phyloP scores from a whole-genome alignment of 2,329 filamentous ascomycete species.

The Didymellaceae sp. region DNA sequence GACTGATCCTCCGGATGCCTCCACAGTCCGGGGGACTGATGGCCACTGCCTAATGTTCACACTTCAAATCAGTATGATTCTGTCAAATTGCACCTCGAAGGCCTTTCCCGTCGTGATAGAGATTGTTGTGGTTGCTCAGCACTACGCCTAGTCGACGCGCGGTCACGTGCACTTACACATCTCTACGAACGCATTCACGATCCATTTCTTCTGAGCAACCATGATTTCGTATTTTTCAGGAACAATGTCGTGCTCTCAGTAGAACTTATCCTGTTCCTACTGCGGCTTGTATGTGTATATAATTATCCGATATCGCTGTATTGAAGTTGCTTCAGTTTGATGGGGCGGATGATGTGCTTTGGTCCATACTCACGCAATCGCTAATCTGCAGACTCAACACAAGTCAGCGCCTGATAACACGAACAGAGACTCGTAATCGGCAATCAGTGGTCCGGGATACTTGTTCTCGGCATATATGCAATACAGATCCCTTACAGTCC shows the following conservation, averaged over 20 bases:
- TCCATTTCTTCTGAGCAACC: slow-evolving; percentile 44
- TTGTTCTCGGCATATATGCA: slow-evolving; percentile 6
- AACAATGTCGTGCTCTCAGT: slow-evolving; percentile 27
- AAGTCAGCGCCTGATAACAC: slow-evolving; percentile 12
- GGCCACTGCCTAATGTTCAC: slow-evolving; percentile 32
- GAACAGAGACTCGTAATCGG: slow-evolving; percentile 5
- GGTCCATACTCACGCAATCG: slow-evolving; percentile 37
- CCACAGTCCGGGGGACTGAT: slow-evolving; percentile 64
- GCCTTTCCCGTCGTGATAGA: no score
- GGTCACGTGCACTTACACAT: slow-evolving; percentile 45
- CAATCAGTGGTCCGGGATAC: no score
- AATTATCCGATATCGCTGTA: slow-evolving; percentile 30
- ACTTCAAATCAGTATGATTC: not conserved
- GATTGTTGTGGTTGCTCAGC: not conserved
- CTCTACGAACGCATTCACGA: slow-evolving; percentile 54
- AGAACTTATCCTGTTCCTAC: not conserved
- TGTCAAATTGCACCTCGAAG: no score
- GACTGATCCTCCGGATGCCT: slow-evolving; percentile 70
- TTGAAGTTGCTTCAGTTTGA: slow-evolving; percentile 15
- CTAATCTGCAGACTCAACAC: slow-evolving; percentile 22
- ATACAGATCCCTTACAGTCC: slow-evolving; percentile 12
- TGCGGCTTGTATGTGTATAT: slow-evolving; percentile 8
- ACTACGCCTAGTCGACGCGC: not conserved
- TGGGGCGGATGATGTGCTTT: slow-evolving; percentile 40
- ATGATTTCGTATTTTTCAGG: slow-evolving; percentile 23